phyloP scores from a whole-genome alignment of 257 asterid genomes.

The Mentha longifolia region DNA sequence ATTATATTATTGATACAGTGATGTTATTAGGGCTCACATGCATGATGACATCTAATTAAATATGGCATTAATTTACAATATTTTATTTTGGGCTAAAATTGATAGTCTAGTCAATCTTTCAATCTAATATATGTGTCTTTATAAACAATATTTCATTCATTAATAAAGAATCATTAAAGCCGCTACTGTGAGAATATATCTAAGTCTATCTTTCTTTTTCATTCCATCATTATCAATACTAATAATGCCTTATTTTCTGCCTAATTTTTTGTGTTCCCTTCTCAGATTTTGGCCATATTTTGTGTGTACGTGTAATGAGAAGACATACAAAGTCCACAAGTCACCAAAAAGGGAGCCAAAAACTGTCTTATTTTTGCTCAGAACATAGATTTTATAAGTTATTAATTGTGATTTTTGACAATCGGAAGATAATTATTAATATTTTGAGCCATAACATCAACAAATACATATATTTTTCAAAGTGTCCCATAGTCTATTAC shows the following conservation, averaged over 20 bases:
- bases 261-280: conserved; percentile 28
- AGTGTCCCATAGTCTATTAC: background rate
- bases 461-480: background rate
- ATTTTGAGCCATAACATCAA: background rate
- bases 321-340: conserved; percentile 6
- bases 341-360: background rate
- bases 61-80: background rate
- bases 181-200: background rate
- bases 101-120: background rate
- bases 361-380: conserved; percentile 12
- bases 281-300: background rate
- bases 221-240: conserved; percentile 34
- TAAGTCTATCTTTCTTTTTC: conserved; percentile 28
- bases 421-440: background rate
- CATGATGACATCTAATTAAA: background rate
- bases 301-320: background rate
- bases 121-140: background rate
- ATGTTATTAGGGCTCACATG: conserved; percentile 12
- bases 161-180: conserved; percentile 20
- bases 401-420: conserved; percentile 28
- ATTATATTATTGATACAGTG: background rate
- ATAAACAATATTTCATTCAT: conserved; percentile 9
- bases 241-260: conserved; percentile 12
- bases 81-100: conserved; percentile 1
- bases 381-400: conserved; percentile 19